These are phyloP conservation scores for Huiozyma sinensis DNA, from an alignment of 805 yeast species.

Conservation along the genomic window DNA sequence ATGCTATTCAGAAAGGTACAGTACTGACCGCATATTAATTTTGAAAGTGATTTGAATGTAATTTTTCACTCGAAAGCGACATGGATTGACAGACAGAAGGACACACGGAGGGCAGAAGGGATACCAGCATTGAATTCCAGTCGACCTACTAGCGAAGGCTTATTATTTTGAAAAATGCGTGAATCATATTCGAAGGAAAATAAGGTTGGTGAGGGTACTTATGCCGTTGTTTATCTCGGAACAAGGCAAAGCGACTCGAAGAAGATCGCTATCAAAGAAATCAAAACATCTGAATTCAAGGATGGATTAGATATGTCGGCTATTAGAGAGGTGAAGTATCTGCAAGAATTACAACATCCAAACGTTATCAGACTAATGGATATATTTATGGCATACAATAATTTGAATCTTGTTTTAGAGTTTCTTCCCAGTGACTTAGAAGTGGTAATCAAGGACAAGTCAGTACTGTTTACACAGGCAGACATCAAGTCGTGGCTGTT, in stretches of 20 bases:
- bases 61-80: too few relatives aligned
- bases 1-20: too few relatives aligned
- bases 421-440: constrained; percentile 89
- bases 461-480: constrained; percentile 66
- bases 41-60: too few relatives aligned
- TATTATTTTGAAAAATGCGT: too few relatives aligned
- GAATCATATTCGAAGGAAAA: constrained; percentile 34
- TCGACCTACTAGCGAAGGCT: too few relatives aligned
- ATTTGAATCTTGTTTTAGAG: constrained; percentile 80
- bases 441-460: constrained; percentile 71
- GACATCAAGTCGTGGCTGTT: constrained; percentile 90
- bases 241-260: constrained; percentile 37
- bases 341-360: constrained; percentile 67
- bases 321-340: constrained; percentile 78
- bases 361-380: constrained; percentile 85
- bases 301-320: constrained; percentile 98
- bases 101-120: too few relatives aligned
- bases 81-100: too few relatives aligned
- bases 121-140: too few relatives aligned
- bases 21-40: too few relatives aligned
- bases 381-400: constrained; percentile 59
- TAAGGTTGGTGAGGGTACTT: constrained; percentile 98
- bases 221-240: constrained; percentile 91
- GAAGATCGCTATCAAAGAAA: constrained; percentile 84
- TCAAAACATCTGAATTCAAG: constrained; percentile 85